Evolutionary conservation across 345 rosid genomes (phyloP).

Genomic region (Psidium friedrichsthalianum): DNA sequence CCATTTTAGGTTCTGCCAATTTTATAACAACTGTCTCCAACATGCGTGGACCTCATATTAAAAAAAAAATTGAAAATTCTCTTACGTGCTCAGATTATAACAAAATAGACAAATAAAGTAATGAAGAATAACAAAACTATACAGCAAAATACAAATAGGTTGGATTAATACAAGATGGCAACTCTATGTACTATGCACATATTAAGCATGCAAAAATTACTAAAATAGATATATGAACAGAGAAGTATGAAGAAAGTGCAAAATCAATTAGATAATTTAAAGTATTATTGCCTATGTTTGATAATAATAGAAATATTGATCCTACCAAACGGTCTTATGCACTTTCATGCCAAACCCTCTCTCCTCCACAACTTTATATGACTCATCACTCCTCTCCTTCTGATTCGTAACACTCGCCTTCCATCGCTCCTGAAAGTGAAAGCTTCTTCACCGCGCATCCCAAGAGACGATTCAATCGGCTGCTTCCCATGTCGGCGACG

Average conservation of each 20-base stretch:
- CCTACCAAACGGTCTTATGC: background rate
- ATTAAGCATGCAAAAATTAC: no score
- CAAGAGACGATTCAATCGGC: background rate
- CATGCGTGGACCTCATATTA: no score
- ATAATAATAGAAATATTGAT: background rate
- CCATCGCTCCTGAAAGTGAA: background rate
- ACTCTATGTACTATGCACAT: accelerated
- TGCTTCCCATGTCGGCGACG: background rate
- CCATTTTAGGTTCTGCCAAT: no score
- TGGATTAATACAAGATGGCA: background rate
- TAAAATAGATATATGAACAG: background rate
- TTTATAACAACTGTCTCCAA: no score
- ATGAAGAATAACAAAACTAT: background rate
- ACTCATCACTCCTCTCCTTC: background rate
- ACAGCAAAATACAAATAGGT: accelerated
- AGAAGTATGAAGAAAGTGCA: background rate
- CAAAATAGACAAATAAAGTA: background rate
- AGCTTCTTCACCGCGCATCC: background rate
- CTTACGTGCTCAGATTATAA: background rate
- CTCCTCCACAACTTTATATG: no score
- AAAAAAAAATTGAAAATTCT: no score
- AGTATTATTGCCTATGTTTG: no score
- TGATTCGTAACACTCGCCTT: background rate
- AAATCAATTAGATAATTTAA: background rate
- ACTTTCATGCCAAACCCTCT: background rate